phyloP scores from a whole-genome alignment of 345 rosid genomes.

The Lepidium africanum region DNA sequence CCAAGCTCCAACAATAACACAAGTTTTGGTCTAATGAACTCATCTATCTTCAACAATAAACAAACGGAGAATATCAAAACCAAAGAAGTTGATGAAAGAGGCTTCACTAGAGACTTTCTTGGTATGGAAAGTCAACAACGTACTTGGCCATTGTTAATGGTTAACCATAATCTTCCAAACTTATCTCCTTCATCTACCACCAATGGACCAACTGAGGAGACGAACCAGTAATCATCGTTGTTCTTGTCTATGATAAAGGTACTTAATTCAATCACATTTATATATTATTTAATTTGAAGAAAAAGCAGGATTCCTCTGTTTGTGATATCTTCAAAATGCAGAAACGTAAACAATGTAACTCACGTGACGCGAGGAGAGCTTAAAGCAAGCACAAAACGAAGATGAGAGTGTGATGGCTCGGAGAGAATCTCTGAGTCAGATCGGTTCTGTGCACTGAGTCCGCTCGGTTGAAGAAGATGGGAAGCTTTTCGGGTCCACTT shows the following conservation, averaged over 20 bases:
- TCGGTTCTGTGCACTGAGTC: background rate
- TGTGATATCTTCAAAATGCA: background rate
- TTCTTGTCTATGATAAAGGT: background rate
- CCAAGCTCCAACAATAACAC: background rate
- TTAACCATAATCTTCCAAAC: conserved; percentile 37
- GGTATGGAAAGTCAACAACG: conserved; percentile 44
- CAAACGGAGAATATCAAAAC: background rate
- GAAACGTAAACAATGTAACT: background rate
- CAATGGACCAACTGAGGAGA: conserved; percentile 15
- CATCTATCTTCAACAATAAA: conserved; percentile 13
- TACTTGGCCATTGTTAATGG: conserved; percentile 25
- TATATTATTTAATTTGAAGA: background rate
- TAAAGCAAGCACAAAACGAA: background rate
- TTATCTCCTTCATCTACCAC: conserved; percentile 24
- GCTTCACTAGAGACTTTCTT: conserved; percentile 64
- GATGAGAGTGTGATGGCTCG: conserved; percentile 30
- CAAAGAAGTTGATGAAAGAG: conserved; percentile 24
- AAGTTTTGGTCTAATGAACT: conserved; percentile 27
- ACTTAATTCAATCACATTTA: background rate
- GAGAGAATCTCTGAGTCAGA: conserved; percentile 22
- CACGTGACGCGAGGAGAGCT: background rate
- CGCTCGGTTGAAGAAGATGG: conserved; percentile 13
- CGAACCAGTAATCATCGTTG: background rate
- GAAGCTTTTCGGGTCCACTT: conserved; percentile 21
- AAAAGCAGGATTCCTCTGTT: conserved; percentile 5